Percentiles rank a stretch among this genome's conserved stretches.
phyloP scores from a whole-genome alignment of 1,284 basidiomycete species.

The Xerocomus nothofagi region DNA sequence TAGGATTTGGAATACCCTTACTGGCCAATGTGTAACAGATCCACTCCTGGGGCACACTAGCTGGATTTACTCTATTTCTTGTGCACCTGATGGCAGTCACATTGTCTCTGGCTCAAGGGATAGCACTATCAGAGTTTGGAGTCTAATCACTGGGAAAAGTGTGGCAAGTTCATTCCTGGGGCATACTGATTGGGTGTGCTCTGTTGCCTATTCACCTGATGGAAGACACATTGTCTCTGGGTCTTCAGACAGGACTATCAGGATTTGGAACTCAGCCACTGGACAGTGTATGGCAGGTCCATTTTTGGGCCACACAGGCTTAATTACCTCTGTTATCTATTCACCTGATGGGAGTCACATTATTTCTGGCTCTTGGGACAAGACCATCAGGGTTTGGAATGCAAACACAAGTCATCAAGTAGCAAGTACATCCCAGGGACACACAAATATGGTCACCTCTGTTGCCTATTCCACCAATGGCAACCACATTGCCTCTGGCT shows the following conservation, averaged over 20 bases:
- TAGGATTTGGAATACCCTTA: constrained; percentile 13
- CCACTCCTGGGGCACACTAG: constrained; percentile 9
- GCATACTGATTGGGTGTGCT: constrained; percentile 1
- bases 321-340: constrained; percentile 7
- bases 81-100: constrained; percentile 8
- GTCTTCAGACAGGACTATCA: constrained; percentile 11
- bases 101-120: constrained; percentile 18
- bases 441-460: neutral
- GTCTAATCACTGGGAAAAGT: constrained; percentile 10
- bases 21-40: constrained; percentile 3
- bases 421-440: neutral
- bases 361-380: constrained; percentile 17
- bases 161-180: constrained; percentile 9
- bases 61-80: constrained; percentile 7
- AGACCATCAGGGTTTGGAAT: constrained; percentile 19
- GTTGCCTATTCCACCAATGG: constrained; percentile 16
- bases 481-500: constrained; percentile 14
- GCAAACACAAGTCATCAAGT: constrained; percentile 1
- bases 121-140: constrained; percentile 15
- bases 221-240: constrained; percentile 17
- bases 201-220: constrained; percentile 21
- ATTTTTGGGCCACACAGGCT: constrained; percentile 4
- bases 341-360: constrained; percentile 21
- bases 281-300: constrained; percentile 3
- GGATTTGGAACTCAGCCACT: constrained; percentile 16